Evolutionary conservation across 1,139 yeast species (phyloP).

Genomic region (Geotrichum armillariae): DNA sequence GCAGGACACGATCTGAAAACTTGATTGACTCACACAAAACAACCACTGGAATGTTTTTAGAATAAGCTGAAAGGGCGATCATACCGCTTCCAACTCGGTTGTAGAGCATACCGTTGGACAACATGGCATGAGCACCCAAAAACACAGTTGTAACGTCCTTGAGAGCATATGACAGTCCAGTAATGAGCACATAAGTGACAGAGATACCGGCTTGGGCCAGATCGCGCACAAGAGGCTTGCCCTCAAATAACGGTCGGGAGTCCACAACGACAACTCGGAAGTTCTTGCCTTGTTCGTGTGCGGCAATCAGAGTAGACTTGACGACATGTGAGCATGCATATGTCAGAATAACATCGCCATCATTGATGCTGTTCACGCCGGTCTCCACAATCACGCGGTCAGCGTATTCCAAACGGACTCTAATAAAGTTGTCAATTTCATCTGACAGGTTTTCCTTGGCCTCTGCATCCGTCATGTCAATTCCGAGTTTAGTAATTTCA

Average conservation of each 20-base stretch:
- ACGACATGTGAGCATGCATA: slow-evolving; percentile 89
- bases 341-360: slow-evolving; percentile 80
- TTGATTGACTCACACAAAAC: slow-evolving; percentile 96
- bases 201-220: slow-evolving; percentile 61
- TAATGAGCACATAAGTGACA: slow-evolving; percentile 73
- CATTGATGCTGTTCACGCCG: slow-evolving; percentile 74
- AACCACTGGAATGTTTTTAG: slow-evolving; percentile 86
- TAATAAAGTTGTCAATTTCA: slow-evolving; percentile 75
- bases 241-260: slow-evolving; percentile 95
- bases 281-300: slow-evolving; percentile 60
- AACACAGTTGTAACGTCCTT: slow-evolving; percentile 87
- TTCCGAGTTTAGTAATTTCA: slow-evolving; percentile 71
- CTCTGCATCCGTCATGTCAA: slow-evolving; percentile 67
- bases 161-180: slow-evolving; percentile 75
- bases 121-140: slow-evolving; percentile 96
- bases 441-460: slow-evolving; percentile 70
- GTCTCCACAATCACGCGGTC: slow-evolving; percentile 80
- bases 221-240: slow-evolving; percentile 67
- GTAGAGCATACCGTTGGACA: slow-evolving; percentile 89
- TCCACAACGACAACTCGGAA: slow-evolving; percentile 88
- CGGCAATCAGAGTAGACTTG: slow-evolving; percentile 69
- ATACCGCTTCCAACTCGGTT: slow-evolving; percentile 95
- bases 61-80: slow-evolving; percentile 87
- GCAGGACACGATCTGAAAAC: slow-evolving; percentile 91
- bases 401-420: slow-evolving; percentile 82